Conservation (phyloP, 768 basidiomycete genomes). For the Filobasidium floriforme region DNA sequence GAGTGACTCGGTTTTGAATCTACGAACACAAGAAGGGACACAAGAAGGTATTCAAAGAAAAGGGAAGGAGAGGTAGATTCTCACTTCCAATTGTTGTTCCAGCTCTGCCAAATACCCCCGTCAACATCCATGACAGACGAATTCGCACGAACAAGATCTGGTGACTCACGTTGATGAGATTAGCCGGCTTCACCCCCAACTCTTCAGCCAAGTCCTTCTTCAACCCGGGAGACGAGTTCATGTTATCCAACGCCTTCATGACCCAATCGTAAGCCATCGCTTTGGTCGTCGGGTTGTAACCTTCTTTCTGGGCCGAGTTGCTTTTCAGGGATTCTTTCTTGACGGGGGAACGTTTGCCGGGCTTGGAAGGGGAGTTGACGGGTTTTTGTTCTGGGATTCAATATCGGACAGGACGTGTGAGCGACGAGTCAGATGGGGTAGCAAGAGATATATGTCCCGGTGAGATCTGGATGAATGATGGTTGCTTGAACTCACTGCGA, state of each 20-base stretch:
- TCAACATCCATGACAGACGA: neutral
- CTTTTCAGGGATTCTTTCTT: too few relatives aligned
- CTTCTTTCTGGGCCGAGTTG: neutral
- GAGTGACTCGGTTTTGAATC: neutral
- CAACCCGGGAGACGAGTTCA: neutral
- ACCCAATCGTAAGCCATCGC: slow-evolving; percentile 1
- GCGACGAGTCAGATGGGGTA: too few relatives aligned
- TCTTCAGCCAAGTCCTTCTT: neutral
- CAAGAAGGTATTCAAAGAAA: too few relatives aligned
- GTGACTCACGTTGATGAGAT: slow-evolving; percentile 1
- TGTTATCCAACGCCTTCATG: neutral
- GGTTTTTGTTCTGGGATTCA: too few relatives aligned
- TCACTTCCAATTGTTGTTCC: slow-evolving; percentile 5
- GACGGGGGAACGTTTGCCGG: too few relatives aligned
- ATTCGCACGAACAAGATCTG: too few relatives aligned
- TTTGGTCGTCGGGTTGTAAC: neutral
- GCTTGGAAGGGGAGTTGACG: too few relatives aligned
- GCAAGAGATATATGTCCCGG: too few relatives aligned
- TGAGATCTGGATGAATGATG: too few relatives aligned
- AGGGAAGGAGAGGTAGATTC: neutral
- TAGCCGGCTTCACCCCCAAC: neutral
- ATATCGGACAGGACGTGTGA: too few relatives aligned
- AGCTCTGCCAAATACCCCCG: neutral
- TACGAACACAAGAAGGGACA: too few relatives aligned
- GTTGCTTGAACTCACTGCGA: too few relatives aligned